Evolutionary conservation across 345 rosid genomes (phyloP).

Genomic region (Citrus trifoliata): DNA sequence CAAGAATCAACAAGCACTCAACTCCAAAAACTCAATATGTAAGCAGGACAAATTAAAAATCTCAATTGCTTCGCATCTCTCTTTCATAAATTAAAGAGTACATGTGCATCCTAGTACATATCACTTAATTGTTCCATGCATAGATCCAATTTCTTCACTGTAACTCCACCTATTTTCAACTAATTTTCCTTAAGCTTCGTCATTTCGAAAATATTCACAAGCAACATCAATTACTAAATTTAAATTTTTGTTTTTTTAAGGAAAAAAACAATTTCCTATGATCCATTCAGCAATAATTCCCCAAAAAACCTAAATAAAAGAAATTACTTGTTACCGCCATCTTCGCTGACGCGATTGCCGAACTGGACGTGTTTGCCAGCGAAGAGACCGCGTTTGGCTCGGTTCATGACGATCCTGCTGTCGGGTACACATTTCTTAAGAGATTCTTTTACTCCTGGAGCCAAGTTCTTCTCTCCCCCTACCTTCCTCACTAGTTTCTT

Average conservation of each 20-base stretch:
- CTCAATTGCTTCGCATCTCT: not conserved
- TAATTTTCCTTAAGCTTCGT: not conserved
- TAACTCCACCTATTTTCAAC: too few species aligned
- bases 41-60: not conserved
- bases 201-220: not conserved
- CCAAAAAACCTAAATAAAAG: not conserved
- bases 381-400: constrained; percentile 84
- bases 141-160: not conserved
- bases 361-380: constrained; percentile 93
- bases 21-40: not conserved
- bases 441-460: constrained; percentile 57
- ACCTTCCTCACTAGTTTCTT: constrained; percentile 74
- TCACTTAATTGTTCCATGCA: not conserved
- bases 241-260: not conserved
- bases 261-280: not conserved
- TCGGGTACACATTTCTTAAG: constrained; percentile 73
- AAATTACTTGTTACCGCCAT: constrained; percentile 85
- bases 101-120: not conserved
- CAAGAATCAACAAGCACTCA: not conserved
- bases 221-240: not conserved
- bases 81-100: not conserved
- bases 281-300: not conserved
- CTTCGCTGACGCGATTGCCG: constrained; percentile 87
- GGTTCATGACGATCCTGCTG: constrained; percentile 65
- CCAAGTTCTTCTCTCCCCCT: constrained; percentile 64